phyloP scores from a whole-genome alignment of 2,329 filamentous ascomycete species.

The Allantophomopsis cytisporea region DNA sequence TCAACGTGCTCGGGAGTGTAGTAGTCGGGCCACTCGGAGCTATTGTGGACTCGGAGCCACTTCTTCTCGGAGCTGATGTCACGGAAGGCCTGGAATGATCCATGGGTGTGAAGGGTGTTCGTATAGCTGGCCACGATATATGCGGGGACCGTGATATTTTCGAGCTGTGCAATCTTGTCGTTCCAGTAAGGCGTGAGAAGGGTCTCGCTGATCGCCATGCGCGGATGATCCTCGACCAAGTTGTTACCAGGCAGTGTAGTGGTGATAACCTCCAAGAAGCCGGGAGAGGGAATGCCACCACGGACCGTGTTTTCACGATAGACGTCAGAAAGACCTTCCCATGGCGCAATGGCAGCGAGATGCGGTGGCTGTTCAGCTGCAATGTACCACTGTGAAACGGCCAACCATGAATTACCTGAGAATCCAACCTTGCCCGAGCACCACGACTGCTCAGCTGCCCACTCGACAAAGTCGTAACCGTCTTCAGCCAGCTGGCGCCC shows the following conservation, averaged over 20 bases:
- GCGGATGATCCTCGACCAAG: neutral
- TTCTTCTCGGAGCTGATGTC: too few relatives aligned
- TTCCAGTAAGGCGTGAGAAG: too few relatives aligned
- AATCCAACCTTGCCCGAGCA: conserved; percentile 19
- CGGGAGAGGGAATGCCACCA: conserved; percentile 1
- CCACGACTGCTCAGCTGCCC: conserved; percentile 16
- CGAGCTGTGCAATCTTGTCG: too few relatives aligned
- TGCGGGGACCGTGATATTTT: too few relatives aligned
- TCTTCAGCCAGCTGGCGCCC: too few relatives aligned
- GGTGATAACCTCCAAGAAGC: neutral
- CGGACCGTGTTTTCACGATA: conserved; percentile 3
- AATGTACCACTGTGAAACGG: conserved; percentile 9
- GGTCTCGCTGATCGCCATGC: neutral
- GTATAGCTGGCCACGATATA: too few relatives aligned
- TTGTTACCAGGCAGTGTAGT: neutral
- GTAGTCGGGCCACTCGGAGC: conserved; percentile 28
- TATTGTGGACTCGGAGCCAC: conserved; percentile 5
- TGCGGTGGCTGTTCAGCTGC: conserved; percentile 5
- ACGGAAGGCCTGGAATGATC: too few relatives aligned
- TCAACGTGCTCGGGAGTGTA: conserved; percentile 13
- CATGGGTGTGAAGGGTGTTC: too few relatives aligned
- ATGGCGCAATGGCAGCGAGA: conserved; percentile 4
- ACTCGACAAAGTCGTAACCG: conserved; percentile 13
- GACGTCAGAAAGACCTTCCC: conserved; percentile 2
- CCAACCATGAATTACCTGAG: conserved; percentile 17